These are phyloP conservation scores for Coemansia sp. DNA, from an alignment of 192 early-diverging fungal genomes.

Conservation along the genomic window DNA sequence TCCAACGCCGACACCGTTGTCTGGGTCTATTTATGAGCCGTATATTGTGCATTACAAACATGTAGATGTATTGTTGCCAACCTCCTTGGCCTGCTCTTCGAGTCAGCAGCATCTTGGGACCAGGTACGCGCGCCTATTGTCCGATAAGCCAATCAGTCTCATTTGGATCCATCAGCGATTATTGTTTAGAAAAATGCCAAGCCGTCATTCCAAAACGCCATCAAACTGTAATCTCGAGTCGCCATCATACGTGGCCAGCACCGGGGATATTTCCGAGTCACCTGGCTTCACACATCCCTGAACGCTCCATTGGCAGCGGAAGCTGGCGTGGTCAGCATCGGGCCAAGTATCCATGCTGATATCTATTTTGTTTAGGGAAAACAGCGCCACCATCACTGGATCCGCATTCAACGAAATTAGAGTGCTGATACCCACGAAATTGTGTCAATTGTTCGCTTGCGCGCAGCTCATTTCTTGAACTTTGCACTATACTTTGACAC, in stretches of 20 bases:
- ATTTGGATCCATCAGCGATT: background rate
- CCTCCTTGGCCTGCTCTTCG: background rate
- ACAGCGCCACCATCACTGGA: background rate
- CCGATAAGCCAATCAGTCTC: background rate
- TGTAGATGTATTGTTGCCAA: background rate
- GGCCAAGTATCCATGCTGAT: slow-evolving; percentile 8
- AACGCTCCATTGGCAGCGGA: background rate
- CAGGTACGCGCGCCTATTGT: background rate
- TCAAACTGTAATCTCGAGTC: background rate
- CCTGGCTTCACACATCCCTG: background rate
- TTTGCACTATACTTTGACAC: background rate
- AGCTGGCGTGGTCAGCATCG: background rate
- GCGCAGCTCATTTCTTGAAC: background rate
- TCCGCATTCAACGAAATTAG: slow-evolving; percentile 2
- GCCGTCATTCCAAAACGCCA: background rate
- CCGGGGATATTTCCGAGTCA: background rate
- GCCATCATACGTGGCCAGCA: slow-evolving; percentile 13
- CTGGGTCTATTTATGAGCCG: background rate
- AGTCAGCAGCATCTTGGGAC: background rate
- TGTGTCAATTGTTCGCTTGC: background rate
- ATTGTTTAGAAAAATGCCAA: background rate
- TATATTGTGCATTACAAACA: background rate
- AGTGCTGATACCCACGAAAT: background rate
- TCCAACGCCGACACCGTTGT: background rate
- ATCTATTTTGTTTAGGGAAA: background rate